Evolutionary conservation across 768 basidiomycete species (phyloP).

Genomic region (Tylopilus sp.): DNA sequence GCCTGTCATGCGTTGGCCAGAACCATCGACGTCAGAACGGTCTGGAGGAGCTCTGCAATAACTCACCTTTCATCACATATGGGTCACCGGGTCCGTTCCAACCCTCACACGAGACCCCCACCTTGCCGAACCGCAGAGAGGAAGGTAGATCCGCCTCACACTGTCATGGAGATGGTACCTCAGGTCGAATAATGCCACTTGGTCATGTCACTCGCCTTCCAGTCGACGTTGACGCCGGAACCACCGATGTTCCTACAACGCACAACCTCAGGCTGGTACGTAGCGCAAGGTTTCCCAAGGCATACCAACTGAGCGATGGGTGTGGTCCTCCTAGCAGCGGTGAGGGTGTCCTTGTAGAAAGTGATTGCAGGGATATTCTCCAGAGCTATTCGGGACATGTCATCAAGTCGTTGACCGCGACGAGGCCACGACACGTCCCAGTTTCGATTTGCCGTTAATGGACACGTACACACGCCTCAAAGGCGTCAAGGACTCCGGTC

Average conservation of each 20-base stretch:
- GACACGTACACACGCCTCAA: conserved; percentile 6
- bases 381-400: conserved; percentile 70
- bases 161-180: conserved; percentile 35
- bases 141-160: conserved; percentile 90
- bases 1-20: conserved; percentile 40
- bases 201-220: conserved; percentile 61
- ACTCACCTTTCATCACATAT: conserved; percentile 77
- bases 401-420: not conserved
- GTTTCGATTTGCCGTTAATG: conserved; percentile 8
- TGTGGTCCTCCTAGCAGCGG: conserved; percentile 58
- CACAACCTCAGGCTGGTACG: conserved; percentile 81
- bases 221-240: conserved; percentile 76
- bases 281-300: conserved; percentile 69
- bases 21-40: not conserved
- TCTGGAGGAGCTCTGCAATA: not conserved
- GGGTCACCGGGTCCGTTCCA: conserved; percentile 81
- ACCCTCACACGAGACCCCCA: conserved; percentile 89
- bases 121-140: conserved; percentile 75
- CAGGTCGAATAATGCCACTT: conserved; percentile 4
- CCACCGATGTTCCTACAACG: conserved; percentile 82
- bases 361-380: conserved; percentile 71
- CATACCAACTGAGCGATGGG: conserved; percentile 81
- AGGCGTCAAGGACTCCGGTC: too few relatives aligned
- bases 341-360: conserved; percentile 69
- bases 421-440: too few relatives aligned